phyloP scores from a whole-genome alignment of 192 early-diverging fungal species.

The Chytriomyces hyalinus region DNA sequence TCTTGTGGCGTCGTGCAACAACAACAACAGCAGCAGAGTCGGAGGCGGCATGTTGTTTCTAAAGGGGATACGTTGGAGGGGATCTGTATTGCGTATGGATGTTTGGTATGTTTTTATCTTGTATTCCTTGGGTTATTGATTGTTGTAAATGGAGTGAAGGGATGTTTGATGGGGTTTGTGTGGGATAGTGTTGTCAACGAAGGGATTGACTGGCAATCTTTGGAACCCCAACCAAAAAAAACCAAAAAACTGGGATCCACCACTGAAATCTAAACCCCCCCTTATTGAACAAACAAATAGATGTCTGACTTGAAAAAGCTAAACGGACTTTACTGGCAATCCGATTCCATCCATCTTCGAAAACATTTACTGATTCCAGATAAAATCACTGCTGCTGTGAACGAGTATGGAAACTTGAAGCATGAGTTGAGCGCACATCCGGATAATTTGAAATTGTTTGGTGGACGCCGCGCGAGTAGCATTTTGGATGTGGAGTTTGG shows the following conservation, averaged over 20 bases:
- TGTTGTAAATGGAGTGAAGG: too few species aligned
- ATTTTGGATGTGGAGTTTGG: background rate
- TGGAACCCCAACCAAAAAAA: too few species aligned
- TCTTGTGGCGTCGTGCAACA: background rate
- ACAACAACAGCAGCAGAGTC: background rate
- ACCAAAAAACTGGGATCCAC: background rate
- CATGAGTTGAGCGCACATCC: conserved; percentile 1
- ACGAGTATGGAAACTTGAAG: background rate
- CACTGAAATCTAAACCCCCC: background rate
- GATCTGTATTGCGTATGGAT: conserved; percentile 25
- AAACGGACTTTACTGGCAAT: conserved; percentile 26
- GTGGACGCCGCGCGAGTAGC: background rate
- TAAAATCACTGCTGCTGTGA: background rate
- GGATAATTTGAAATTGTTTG: background rate
- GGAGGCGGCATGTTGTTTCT: conserved; percentile 9
- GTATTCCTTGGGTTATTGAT: background rate
- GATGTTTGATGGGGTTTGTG: background rate
- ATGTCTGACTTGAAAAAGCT: conserved; percentile 22
- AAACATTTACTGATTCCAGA: conserved; percentile 20
- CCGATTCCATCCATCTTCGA: conserved; percentile 33
- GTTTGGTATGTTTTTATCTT: conserved; percentile 5
- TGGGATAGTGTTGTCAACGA: background rate
- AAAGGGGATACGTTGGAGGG: conserved; percentile 30
- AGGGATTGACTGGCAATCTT: background rate
- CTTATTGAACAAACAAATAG: background rate